Conservation (phyloP, 305 asterid genomes). For the Ilex paraguariensis region DNA sequence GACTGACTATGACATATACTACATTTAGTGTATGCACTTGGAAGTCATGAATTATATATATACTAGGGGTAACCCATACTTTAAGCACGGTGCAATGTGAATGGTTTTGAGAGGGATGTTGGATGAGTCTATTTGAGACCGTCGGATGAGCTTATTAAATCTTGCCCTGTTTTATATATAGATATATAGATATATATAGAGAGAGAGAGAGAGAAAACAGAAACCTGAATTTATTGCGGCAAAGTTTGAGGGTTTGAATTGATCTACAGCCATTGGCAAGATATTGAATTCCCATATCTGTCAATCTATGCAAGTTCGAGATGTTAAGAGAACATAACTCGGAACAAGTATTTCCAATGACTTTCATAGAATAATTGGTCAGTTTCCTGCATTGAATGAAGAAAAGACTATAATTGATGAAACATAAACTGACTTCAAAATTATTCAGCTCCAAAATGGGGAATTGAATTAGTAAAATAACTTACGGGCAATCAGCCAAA, state of each 20-base stretch:
- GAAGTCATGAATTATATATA: too few species aligned
- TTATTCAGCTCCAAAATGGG: too few species aligned
- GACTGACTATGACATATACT: too few species aligned
- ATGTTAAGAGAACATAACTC: constrained; percentile 54
- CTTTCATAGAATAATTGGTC: constrained; percentile 53
- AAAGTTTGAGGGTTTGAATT: constrained; percentile 50
- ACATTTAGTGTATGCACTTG: too few species aligned
- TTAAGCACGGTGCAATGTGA: too few species aligned
- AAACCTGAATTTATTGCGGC: constrained; percentile 70
- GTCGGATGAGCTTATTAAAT: too few species aligned
- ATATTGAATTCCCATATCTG: constrained; percentile 59
- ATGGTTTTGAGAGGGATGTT: too few species aligned
- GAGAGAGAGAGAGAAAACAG: neutral
- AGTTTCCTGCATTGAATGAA: constrained; percentile 46
- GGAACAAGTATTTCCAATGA: constrained; percentile 54
- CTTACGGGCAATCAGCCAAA: constrained; percentile 66
- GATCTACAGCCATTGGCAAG: constrained; percentile 67
- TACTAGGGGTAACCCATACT: too few species aligned
- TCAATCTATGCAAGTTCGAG: constrained; percentile 51
- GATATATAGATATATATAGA: too few species aligned
- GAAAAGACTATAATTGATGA: constrained; percentile 13
- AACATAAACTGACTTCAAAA: neutral
- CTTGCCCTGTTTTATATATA: too few species aligned
- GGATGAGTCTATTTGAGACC: too few species aligned
- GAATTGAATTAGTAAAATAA: constrained; percentile 4